Evolutionary conservation across 306 rosid genomes (phyloP).

Genomic region (Morella rubra): DNA sequence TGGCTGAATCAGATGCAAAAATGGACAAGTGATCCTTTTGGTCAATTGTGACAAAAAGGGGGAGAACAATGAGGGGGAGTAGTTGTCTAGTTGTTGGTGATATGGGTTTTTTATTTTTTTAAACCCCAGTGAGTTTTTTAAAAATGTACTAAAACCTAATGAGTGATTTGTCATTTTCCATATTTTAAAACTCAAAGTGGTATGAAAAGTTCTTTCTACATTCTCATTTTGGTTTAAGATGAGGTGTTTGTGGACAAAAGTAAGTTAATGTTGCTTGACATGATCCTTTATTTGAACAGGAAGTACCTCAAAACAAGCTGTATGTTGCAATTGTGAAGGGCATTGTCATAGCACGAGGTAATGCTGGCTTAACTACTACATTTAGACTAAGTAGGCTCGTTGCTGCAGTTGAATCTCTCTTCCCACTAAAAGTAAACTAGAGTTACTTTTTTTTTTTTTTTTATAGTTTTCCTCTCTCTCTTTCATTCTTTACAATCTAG

Average conservation of each 20-base stretch:
- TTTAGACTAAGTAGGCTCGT: conserved; percentile 85
- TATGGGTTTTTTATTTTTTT: too few relatives aligned
- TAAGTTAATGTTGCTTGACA: not conserved
- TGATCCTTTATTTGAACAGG: conserved; percentile 48
- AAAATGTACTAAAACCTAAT: too few relatives aligned
- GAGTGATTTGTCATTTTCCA: not conserved
- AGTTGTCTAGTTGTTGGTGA: too few relatives aligned
- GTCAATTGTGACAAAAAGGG: too few relatives aligned
- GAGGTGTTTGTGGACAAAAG: conserved; percentile 7
- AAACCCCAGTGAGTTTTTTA: too few relatives aligned
- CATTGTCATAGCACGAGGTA: conserved; percentile 87
- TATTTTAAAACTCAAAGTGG: conserved; percentile 97
- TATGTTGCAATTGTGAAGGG: conserved; percentile 83
- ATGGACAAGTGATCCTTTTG: too few relatives aligned
- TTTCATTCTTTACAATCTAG: not conserved
- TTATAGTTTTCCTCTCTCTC: too few relatives aligned
- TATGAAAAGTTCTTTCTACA: conserved; percentile 28
- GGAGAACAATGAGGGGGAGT: too few relatives aligned
- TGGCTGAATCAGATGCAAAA: too few relatives aligned
- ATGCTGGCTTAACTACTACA: conserved; percentile 78
- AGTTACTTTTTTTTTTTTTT: not conserved
- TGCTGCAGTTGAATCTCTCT: conserved; percentile 86
- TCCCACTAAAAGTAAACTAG: conserved; percentile 55
- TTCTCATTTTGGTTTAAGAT: conserved; percentile 1
- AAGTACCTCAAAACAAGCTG: conserved; percentile 93